Conservation (phyloP, 2,329 filamentous ascomycete species). For the Pseudogymnoascus sp. region DNA sequence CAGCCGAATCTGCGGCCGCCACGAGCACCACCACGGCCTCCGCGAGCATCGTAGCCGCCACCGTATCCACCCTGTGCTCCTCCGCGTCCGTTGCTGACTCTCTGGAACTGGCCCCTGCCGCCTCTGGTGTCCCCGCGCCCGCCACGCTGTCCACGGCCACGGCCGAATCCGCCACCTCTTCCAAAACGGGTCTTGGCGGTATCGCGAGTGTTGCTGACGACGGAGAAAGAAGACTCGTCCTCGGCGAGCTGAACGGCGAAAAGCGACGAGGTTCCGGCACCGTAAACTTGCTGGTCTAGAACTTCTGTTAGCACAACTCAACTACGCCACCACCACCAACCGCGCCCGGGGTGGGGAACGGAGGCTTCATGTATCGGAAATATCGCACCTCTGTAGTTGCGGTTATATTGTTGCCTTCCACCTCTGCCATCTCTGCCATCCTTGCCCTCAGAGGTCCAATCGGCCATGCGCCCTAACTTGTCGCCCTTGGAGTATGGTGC, state of each 20-base stretch:
- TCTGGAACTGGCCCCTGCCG: slow-evolving; percentile 55
- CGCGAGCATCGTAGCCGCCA: slow-evolving; percentile 69
- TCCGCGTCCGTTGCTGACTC: slow-evolving; percentile 56
- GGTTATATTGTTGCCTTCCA: slow-evolving; percentile 80
- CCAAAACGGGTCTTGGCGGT: slow-evolving; percentile 79
- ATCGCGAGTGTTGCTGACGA: slow-evolving; percentile 90
- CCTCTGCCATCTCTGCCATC: slow-evolving; percentile 63
- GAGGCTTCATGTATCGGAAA: slow-evolving; percentile 3
- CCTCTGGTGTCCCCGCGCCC: slow-evolving; percentile 62
- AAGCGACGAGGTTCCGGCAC: slow-evolving; percentile 72
- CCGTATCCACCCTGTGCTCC: slow-evolving; percentile 53
- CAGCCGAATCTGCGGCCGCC: slow-evolving; percentile 88
- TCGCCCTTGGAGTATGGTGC: slow-evolving; percentile 98
- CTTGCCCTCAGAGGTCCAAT: slow-evolving; percentile 92
- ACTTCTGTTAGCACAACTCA: neutral
- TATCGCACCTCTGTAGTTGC: slow-evolving; percentile 76
- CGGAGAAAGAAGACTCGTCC: slow-evolving; percentile 95
- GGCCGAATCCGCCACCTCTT: slow-evolving; percentile 82
- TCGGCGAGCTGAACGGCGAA: slow-evolving; percentile 90
- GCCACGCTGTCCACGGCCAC: slow-evolving; percentile 62
- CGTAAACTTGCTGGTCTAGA: slow-evolving; percentile 91
- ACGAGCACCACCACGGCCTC: slow-evolving; percentile 58
- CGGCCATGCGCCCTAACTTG: slow-evolving; percentile 97
- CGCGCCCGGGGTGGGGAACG: neutral
- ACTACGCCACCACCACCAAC: neutral